Evolutionary conservation across 2,329 filamentous ascomycete genomes (phyloP), one percentile per base, ranked within the genome.

Genomic region (Colletotrichum sp.): DNA sequence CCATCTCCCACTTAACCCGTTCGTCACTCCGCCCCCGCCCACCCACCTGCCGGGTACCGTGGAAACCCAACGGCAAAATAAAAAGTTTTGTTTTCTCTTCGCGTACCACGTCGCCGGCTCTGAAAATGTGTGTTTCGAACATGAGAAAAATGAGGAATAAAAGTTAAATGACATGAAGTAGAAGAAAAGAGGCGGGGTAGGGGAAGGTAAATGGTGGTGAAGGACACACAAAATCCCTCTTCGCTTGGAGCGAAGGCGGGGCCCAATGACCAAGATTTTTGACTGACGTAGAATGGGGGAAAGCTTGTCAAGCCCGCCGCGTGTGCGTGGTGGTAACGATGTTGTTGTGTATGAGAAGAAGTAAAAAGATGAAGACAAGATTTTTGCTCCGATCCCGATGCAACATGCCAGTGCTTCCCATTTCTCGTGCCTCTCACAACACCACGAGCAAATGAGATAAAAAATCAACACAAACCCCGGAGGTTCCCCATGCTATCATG

Each of bases 111-210:
- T 32, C 61, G 68, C 68, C 55, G 22, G 68, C 68, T 52, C 61
- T 57, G 22, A 67, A 32, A 72, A 52, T 13, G 44, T 48, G 44
- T 36, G 44, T 30, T 65, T 55, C 25, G 25, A 16, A 30, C 32
- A 55, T 57, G 34, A 61, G 73, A 71, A 64, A 63, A 27, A 28
- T 9, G 30, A 25, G 55, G 27, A 52, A 34, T 25, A 16, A 32
- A 63, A 63, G 63, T 30, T 77, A 75, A 74, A 72, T 69, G 70
- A 79, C 71, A 68, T 71, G 61, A 74, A 76, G 72, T 75, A 77
- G 68, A 75, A 79, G 78, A 77, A 67, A 15, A 72, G 77, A 69
- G 60, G 72, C 44, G 39, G 39, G 39, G 19, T n/a, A 78, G 74
- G 57, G 68, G 57, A 70, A 75, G 60, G 67, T 73, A 60, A 76